Base-by-base conservation (phyloP, 129 eudicot genomes). In the Saussurea involucrata region DNA sequence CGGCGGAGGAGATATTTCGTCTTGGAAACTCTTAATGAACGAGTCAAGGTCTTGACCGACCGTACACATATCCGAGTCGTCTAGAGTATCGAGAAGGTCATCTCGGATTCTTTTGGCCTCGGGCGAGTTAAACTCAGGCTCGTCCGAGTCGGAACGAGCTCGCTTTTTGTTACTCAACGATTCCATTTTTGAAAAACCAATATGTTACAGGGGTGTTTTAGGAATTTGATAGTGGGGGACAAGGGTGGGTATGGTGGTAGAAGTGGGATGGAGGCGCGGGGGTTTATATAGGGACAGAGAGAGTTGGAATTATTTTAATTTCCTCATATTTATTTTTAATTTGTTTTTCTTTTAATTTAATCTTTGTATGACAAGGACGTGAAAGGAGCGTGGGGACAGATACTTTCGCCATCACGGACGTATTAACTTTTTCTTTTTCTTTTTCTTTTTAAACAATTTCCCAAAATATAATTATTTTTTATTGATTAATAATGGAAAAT, bases 11-110 rank as follows among this genome's bases (percentile, higher is more conserved):
- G 78, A 70, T 24, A 90, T 90, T 44, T 92, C 96, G 17, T 90
- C 84, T 46, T 90, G 87, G 31, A 92, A 92, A 66, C 90, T 92
- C 79, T 87, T 88, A 78, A 92, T 88, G 46, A 92, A 90, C 74
- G 88, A 87, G 84, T 84, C 96, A n/a, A 92, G 87, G 61, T 92
- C 98, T 24, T 85, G 85, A 78, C 86, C 63, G 53, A 73, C 66
- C 3, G 87, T 71, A 4, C 44, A 69, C 27, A 67, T 17, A 27
- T 88, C 89, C 9, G 88, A 80, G 37, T 92, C 97, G 3, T 85
- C 92, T 4, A 83, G 76, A 1, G 72, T 13, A 4, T 79, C 90
- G 28, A 92, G 72, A 1, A 92, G 86, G 55, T 89, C 83, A 27
- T 84, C 88, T 37, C 81, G 72, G 37, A 89, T 67, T 67, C 77